Evolutionary conservation across 306 rosid species (phyloP).

Genomic region (Carpinus fangiana): DNA sequence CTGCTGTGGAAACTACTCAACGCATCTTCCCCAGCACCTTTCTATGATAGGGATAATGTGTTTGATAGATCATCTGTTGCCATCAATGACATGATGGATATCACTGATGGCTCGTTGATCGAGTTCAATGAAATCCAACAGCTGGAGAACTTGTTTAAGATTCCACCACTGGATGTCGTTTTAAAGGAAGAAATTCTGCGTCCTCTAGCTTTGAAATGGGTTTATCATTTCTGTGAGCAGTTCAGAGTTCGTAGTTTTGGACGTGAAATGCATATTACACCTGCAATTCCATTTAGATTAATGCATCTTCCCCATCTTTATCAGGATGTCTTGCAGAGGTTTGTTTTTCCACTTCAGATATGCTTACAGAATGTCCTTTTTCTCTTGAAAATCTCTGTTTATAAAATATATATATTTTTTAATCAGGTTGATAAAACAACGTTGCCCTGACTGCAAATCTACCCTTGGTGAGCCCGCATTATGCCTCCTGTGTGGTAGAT

Average conservation of each 20-base stretch:
- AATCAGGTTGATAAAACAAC: constrained; percentile 77
- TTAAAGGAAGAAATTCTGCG: constrained; percentile 67
- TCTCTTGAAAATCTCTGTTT: neutral
- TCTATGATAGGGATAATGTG: constrained; percentile 53
- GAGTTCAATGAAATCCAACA: constrained; percentile 66
- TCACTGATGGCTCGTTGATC: constrained; percentile 36
- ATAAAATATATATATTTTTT: constrained; percentile 10
- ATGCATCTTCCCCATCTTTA: constrained; percentile 81
- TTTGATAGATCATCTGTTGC: constrained; percentile 50
- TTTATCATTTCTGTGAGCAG: constrained; percentile 65
- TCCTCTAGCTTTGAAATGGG: constrained; percentile 64
- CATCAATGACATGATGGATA: constrained; percentile 47
- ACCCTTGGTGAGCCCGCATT: constrained; percentile 77
- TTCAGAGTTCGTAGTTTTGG: constrained; percentile 42
- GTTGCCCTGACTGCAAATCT: constrained; percentile 67
- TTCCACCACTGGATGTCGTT: constrained; percentile 72
- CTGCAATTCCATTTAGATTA: constrained; percentile 82
- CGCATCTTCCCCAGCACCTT: constrained; percentile 63
- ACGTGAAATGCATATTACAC: constrained; percentile 54
- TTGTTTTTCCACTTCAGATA: constrained; percentile 18
- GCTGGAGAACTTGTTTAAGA: constrained; percentile 74
- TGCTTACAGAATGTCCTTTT: neutral
- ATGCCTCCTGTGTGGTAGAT: constrained; percentile 89
- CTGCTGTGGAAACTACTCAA: constrained; percentile 66
- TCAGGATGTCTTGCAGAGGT: constrained; percentile 95